phyloP scores from a whole-genome alignment of 2,329 filamentous ascomycete species.

The Fusarium sacchari region DNA sequence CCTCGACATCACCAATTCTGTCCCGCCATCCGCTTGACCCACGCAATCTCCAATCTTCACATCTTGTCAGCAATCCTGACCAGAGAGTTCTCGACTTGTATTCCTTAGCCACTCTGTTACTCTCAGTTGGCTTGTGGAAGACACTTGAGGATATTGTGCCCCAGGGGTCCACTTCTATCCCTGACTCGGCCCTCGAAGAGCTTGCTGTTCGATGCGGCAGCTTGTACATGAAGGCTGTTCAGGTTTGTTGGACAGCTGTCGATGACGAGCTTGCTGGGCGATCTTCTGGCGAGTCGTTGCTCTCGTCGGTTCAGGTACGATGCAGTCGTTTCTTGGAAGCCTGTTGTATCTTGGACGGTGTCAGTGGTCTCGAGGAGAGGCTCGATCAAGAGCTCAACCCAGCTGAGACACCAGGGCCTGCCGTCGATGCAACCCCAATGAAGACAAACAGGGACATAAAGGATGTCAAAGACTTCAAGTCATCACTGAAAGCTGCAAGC shows the following conservation, averaged over 20 bases:
- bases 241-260: conserved; percentile 76
- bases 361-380: conserved; percentile 65
- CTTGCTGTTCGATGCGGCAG: conserved; percentile 76
- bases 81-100: conserved; percentile 74
- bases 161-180: conserved; percentile 59
- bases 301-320: conserved; percentile 63
- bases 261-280: conserved; percentile 66
- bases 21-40: conserved; percentile 73
- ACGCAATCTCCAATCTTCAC: conserved; percentile 59
- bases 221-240: conserved; percentile 78
- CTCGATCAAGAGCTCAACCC: conserved; percentile 59
- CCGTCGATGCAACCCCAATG: background rate
- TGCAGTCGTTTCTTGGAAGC: conserved; percentile 69
- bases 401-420: background rate
- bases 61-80: conserved; percentile 60
- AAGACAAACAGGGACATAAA: conserved; percentile 31
- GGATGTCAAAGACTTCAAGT: conserved; percentile 20
- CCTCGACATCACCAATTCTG: conserved; percentile 39
- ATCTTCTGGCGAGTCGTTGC: conserved; percentile 60
- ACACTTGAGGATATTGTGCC: conserved; percentile 66
- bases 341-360: conserved; percentile 68
- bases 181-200: conserved; percentile 69
- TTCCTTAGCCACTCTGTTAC: conserved; percentile 75
- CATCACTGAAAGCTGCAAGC: background rate
- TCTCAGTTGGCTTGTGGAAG: conserved; percentile 81